Evolutionary conservation across 1,139 yeast species (phyloP), one percentile per base, ranked within the genome.

Genomic region (Zygosaccharomyces sapae): DNA sequence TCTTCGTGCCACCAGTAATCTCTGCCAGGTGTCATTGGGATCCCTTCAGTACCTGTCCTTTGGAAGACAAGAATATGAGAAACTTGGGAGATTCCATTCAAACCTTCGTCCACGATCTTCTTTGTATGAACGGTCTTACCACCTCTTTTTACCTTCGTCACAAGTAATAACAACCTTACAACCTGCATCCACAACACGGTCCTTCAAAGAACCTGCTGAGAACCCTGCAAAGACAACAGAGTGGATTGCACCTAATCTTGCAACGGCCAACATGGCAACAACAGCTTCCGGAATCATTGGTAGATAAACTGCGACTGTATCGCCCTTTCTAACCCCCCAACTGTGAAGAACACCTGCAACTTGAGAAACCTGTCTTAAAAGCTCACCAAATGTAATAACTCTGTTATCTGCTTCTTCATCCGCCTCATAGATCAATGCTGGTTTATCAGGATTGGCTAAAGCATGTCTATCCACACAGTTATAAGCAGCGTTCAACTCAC

Each of bases 271-370:
- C 55, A 86, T 69, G 1, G 94, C 77, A 37, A 83, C 76, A 52
- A 86, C 61, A 1, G 92, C 90, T 68, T 85, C 89, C 22, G 94
- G 92, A 53, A 84, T 82, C 95, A 86, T 86, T 55, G 94, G 95
- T 66, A 86, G 73, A 66, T 86, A 86, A 43, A 86, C 90, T 2
- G 94, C 94, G 38, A 86, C 92, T 4, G 90, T 81, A 62, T 86
- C 94, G 54, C 92, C 92, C 68, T 85, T 85, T 61, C 76, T 75
- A 52, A 85, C 90, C 50, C 90, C 90, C 62, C 66, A 61, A 55
- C 72, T 73, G 54, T 73, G 74, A 68, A 81, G 75, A 50, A 83
- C 80, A 58, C 82, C 87, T 5, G 89, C 86, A 60, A 84, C 77
- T 61, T 79, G 79, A 46, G 80, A 79, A 45, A 85, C 88, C 46